Base-by-base conservation (phyloP, 1,284 basidiomycete genomes). In the Pyrrhoderma lamaoense region DNA sequence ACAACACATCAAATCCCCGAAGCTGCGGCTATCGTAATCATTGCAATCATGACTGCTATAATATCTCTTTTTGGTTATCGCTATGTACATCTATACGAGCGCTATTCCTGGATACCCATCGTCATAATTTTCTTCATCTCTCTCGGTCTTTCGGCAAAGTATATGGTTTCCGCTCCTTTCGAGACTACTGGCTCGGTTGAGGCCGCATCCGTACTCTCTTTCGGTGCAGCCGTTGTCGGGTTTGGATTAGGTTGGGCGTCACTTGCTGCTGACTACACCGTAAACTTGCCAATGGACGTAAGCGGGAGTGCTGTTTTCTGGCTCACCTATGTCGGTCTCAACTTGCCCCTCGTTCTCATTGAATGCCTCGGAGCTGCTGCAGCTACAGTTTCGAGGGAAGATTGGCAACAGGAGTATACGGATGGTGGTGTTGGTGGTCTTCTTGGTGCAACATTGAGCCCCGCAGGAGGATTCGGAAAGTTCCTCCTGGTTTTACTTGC, bases 1-100 rank as follows among this genome's bases (percentile, higher is more conserved):
- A 53, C 53, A 25, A 45, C 56, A 4, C 54, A 63, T 36, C 57
- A 61, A 42, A 64, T 67, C 16, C 65, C 65, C n/a, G 58, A 59
- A 31, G 61, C 62, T 13, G 63, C 61, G 4, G 66, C 62, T 8
- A 64, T 68, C 45, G 57, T 67, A 38, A 62, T 71, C 42, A 61
- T 64, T 42, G 65, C 66, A 11, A 60, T 69, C 27, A 57, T 71
- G 43, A 67, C 69, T 0, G 57, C 70, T 34, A 51, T 63, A 11
- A 63, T 71, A 42, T 67, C 66, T 31, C 68, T 75, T 42, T 65
- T 67, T 52, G 71, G 72, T 3, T 73, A 73, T 56, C 64, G 65
- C 19, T 59, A 70, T 36, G 65, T 76, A 7, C 72, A 73, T 56
- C 47, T 57, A 2, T 68, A 69, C 47, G 69, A 71, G 53, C 62